phyloP scores from a whole-genome alignment of 2,329 filamentous ascomycete genomes.

The Pyrenophora graminea region DNA sequence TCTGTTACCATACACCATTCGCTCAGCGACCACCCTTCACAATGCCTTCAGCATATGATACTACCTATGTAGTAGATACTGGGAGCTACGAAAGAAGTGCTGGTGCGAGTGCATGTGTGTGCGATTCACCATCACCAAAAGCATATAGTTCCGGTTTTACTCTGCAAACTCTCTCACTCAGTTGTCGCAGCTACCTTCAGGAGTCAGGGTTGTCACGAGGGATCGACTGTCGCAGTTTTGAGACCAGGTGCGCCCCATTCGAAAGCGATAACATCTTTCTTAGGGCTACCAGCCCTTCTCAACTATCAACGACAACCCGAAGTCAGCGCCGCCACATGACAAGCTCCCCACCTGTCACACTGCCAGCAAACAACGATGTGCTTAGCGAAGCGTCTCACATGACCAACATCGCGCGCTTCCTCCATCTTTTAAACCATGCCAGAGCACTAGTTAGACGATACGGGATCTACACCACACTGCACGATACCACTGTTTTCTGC shows the following conservation, averaged over 20 bases:
- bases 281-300: too few relatives aligned
- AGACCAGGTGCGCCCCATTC: too few relatives aligned
- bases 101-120: not conserved
- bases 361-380: not conserved
- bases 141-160: too few relatives aligned
- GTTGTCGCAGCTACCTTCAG: too few relatives aligned
- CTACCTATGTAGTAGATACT: too few relatives aligned
- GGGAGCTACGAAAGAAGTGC: too few relatives aligned
- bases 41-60: too few relatives aligned
- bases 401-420: constrained; percentile 12
- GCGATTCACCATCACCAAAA: not conserved
- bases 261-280: not conserved
- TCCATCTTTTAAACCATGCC: constrained; percentile 12
- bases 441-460: constrained; percentile 11
- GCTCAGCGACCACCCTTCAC: not conserved
- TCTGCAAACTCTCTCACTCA: not conserved
- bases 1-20: not conserved
- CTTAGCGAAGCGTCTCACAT: not conserved
- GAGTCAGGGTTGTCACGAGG: too few relatives aligned
- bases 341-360: not conserved
- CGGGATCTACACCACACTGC: constrained; percentile 16
- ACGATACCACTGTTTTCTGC: constrained; percentile 12
- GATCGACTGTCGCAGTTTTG: too few relatives aligned
- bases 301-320: not conserved
- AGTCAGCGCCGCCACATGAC: not conserved